phyloP scores from a whole-genome alignment of 352 stramenopile genomes.

The Phytopythium boreale region DNA sequence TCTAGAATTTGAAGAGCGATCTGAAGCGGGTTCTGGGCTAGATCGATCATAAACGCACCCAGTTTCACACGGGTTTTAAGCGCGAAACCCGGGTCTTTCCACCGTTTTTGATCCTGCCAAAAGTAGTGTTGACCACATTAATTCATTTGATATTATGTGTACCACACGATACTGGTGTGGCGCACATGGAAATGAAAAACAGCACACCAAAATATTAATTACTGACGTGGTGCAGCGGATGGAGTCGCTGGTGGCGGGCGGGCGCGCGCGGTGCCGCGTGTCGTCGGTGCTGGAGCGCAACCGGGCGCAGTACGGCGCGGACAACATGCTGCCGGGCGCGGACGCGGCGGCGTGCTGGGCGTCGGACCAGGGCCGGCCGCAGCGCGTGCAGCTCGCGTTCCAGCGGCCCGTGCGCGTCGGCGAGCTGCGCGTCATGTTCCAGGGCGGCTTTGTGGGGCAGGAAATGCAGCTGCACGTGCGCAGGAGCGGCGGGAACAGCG shows the following conservation, averaged over 20 bases:
- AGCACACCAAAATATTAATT: background rate
- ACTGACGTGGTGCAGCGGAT: constrained; percentile 3
- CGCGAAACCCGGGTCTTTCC: no score
- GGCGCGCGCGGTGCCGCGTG: constrained; percentile 48
- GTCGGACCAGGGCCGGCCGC: constrained; percentile 59
- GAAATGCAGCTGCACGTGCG: constrained; percentile 45
- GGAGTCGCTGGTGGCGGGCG: constrained; percentile 30
- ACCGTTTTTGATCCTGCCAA: background rate
- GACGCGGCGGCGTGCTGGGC: constrained; percentile 66
- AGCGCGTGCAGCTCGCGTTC: constrained; percentile 64
- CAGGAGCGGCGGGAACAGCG: background rate
- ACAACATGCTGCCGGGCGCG: constrained; percentile 40
- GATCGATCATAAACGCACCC: no score
- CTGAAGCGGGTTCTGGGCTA: no score
- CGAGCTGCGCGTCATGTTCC: constrained; percentile 62
- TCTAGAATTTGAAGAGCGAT: background rate
- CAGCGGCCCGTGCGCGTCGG: constrained; percentile 40
- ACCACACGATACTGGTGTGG: background rate
- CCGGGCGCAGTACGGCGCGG: constrained; percentile 50
- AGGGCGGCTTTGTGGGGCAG: constrained; percentile 71
- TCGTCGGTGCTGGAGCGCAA: constrained; percentile 74
- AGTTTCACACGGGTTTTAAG: no score
- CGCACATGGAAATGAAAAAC: background rate
- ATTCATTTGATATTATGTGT: background rate
- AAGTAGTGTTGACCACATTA: background rate